A percentile compares a stretch with the other conserved stretches of the same genome.
These are phyloP conservation scores for Leccinum aurantiacum DNA, from an alignment of 768 basidiomycete species.

Conservation along the genomic window DNA sequence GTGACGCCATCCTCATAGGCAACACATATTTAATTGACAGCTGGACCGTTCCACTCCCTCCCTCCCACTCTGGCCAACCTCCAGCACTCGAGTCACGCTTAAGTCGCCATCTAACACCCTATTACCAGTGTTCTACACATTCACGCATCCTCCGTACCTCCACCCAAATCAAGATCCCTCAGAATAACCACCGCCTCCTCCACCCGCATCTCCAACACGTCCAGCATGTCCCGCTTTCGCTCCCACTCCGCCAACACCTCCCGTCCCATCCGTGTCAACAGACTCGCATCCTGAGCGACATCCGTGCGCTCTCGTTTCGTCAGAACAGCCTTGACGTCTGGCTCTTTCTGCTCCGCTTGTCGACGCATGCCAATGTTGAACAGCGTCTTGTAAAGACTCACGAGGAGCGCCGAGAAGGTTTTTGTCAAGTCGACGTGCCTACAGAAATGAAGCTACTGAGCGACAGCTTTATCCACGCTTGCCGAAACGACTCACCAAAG, in stretches of 20 bases:
- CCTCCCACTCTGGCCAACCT: no score
- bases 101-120: no score
- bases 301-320: conserved; percentile 76
- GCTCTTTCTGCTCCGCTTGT: conserved; percentile 68
- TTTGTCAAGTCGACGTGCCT: conserved; percentile 91
- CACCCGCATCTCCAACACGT: conserved; percentile 76
- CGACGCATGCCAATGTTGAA: conserved; percentile 80
- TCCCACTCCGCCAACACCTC: conserved; percentile 75
- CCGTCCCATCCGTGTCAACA: conserved; percentile 74
- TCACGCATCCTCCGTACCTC: conserved; percentile 46
- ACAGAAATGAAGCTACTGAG: conserved; percentile 1
- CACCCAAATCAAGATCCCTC: conserved; percentile 65
- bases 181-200: conserved; percentile 90
- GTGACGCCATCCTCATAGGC: no score
- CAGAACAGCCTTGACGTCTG: conserved; percentile 65
- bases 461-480: not conserved
- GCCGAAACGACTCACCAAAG: conserved; percentile 62
- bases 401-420: conserved; percentile 77
- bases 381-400: conserved; percentile 70
- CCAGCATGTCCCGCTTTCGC: conserved; percentile 54
- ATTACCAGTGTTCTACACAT: not conserved
- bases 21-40: no score
- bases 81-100: no score
- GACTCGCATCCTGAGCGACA: conserved; percentile 70
- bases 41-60: no score